A percentile compares a stretch with the other conserved stretches of the same genome.
phyloP scores from a whole-genome alignment of 148 eudicot genomes.

The Simmondsia chinensis region DNA sequence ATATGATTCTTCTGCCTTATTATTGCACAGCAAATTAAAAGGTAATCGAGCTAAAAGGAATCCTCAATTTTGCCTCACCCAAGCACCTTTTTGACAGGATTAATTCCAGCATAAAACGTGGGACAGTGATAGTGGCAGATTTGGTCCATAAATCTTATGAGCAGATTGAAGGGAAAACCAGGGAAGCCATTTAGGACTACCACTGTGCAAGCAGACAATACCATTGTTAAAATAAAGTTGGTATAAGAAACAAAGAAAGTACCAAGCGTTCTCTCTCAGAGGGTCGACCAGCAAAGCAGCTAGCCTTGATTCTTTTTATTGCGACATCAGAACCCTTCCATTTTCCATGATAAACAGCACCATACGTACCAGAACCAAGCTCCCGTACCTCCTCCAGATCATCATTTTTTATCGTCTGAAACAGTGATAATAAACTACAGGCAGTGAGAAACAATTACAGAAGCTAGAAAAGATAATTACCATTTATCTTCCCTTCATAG shows the following conservation, averaged over 20 bases:
- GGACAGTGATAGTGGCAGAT: too few relatives aligned
- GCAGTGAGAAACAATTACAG: too few relatives aligned
- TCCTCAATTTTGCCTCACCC: too few relatives aligned
- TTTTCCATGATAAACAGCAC: slow-evolving; percentile 89
- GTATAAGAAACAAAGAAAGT: slow-evolving; percentile 12
- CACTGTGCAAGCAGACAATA: too few relatives aligned
- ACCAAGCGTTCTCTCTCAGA: slow-evolving; percentile 95
- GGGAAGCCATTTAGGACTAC: background rate
- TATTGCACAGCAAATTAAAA: too few relatives aligned
- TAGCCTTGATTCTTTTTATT: slow-evolving; percentile 93
- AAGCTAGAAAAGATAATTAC: too few relatives aligned
- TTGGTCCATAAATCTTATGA: background rate
- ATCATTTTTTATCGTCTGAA: slow-evolving; percentile 73
- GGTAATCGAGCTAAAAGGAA: too few relatives aligned
- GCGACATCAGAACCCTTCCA: slow-evolving; percentile 99
- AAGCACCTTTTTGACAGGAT: too few relatives aligned
- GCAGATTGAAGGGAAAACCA: background rate
- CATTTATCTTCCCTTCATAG: too few relatives aligned
- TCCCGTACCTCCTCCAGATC: slow-evolving; percentile 91
- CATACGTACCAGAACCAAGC: slow-evolving; percentile 94
- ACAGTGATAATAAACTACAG: too few relatives aligned
- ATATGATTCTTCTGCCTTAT: too few relatives aligned
- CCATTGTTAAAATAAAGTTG: background rate
- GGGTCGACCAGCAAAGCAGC: slow-evolving; percentile 95
- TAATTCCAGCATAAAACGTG: too few relatives aligned